Conservation (phyloP, 164 flowering plant species). For the Santalum album region DNA sequence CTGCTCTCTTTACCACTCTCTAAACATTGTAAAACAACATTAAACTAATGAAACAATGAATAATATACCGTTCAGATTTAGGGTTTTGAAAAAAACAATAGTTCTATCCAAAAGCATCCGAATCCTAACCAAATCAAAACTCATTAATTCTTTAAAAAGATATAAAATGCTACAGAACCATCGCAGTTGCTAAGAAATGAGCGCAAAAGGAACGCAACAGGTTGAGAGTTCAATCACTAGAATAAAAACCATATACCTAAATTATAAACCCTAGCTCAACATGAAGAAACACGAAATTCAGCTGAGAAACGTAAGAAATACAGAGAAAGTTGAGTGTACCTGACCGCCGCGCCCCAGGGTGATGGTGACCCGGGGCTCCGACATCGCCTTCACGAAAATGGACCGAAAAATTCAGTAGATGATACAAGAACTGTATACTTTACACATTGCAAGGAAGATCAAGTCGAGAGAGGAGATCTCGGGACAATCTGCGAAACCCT, state of each 20-base stretch:
- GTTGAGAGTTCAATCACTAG: too few relatives aligned
- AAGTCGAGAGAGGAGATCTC: not conserved
- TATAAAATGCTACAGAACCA: too few relatives aligned
- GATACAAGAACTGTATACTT: not conserved
- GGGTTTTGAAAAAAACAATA: not conserved
- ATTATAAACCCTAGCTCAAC: too few relatives aligned
- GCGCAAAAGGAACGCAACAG: too few relatives aligned
- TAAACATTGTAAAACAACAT: slow-evolving; percentile 1
- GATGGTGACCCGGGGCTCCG: slow-evolving; percentile 31
- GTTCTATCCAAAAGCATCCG: too few relatives aligned
- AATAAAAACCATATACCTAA: too few relatives aligned
- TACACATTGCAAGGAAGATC: not conserved
- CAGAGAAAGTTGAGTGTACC: slow-evolving; percentile 13
- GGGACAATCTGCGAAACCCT: not conserved
- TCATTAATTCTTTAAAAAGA: too few relatives aligned
- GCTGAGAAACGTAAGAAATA: not conserved
- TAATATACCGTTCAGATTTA: not conserved
- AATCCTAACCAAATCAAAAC: too few relatives aligned
- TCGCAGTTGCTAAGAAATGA: too few relatives aligned
- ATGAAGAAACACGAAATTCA: not conserved
- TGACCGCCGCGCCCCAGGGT: slow-evolving; percentile 41
- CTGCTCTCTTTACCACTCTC: slow-evolving; percentile 33
- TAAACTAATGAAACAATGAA: not conserved
- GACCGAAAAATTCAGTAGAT: not conserved
- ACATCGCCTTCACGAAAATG: slow-evolving; percentile 11